Evolutionary conservation across 306 rosid genomes (phyloP).

Genomic region (Sicyos edulis): DNA sequence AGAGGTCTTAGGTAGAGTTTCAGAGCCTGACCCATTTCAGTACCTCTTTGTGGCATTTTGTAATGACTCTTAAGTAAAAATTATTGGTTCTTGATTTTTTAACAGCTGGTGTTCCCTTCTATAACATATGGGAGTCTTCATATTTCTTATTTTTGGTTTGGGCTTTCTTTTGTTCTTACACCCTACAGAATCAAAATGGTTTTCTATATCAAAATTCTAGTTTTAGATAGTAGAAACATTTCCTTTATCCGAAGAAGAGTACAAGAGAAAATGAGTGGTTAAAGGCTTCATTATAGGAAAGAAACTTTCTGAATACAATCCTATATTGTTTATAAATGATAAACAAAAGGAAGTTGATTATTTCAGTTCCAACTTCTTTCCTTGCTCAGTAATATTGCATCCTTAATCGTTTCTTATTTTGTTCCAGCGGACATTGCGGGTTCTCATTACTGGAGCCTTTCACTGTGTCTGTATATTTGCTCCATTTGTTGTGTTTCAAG

Average conservation of each 20-base stretch:
- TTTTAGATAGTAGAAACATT: background rate
- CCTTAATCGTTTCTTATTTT: conserved; percentile 21
- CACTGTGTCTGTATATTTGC: conserved; percentile 52
- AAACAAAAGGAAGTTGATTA: background rate
- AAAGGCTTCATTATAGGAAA: conserved; percentile 1
- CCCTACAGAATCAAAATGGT: background rate
- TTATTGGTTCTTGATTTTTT: background rate
- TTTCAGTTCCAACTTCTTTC: background rate
- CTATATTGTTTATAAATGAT: background rate
- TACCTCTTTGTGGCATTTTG: background rate
- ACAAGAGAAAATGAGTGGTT: background rate
- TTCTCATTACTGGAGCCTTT: conserved; percentile 53
- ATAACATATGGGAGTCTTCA: background rate
- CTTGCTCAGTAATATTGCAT: conserved; percentile 16
- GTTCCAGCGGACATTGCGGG: conserved; percentile 56
- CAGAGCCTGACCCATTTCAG: background rate
- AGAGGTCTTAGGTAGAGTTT: background rate
- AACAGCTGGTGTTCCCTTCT: background rate
- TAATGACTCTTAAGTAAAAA: background rate
- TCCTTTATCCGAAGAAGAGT: background rate
- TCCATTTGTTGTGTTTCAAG: conserved; percentile 77
- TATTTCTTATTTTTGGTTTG: background rate
- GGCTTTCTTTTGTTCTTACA: background rate
- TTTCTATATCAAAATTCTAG: background rate
- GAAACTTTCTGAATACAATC: background rate